Percentiles rank a stretch among this genome's conserved stretches.
phyloP scores from a whole-genome alignment of 306 rosid genomes.

The Morella rubra region DNA sequence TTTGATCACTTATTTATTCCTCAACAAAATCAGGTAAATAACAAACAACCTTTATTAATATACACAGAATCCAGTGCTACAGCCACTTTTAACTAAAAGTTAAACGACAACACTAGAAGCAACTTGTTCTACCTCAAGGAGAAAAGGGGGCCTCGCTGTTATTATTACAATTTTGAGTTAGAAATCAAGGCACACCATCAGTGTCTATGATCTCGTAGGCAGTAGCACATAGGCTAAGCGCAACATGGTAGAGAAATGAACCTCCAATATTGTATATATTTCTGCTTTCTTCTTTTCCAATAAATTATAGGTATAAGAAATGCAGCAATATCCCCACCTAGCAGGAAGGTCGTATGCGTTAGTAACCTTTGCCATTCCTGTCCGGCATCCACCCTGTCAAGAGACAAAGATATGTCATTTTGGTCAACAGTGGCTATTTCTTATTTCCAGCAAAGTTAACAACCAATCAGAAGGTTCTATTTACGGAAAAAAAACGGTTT shows the following conservation, averaged over 20 bases:
- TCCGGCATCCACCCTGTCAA: constrained; percentile 95
- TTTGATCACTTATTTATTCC: neutral
- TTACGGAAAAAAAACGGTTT: neutral
- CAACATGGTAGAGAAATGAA: constrained; percentile 3
- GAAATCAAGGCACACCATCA: constrained; percentile 4
- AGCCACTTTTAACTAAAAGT: neutral
- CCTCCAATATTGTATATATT: constrained; percentile 21
- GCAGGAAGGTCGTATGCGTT: constrained; percentile 94
- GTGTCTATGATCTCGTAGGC: constrained; percentile 10
- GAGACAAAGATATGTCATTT: constrained; percentile 32
- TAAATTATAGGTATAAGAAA: neutral
- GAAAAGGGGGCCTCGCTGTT: neutral
- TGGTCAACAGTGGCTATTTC: constrained; percentile 22
- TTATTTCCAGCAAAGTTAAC: constrained; percentile 20
- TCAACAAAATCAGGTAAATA: neutral
- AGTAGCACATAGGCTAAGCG: constrained; percentile 3
- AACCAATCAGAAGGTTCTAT: constrained; percentile 12
- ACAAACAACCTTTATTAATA: neutral
- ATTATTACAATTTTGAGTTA: neutral
- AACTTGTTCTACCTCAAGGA: too few relatives aligned
- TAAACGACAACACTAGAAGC: neutral
- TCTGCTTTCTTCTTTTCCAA: constrained; percentile 15
- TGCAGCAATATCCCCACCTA: constrained; percentile 54
- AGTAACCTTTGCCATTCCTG: constrained; percentile 98
- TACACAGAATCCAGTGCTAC: neutral